These are phyloP conservation scores for Earliella scabrosa DNA, from an alignment of 1,284 basidiomycete species.

Conservation along the genomic window DNA sequence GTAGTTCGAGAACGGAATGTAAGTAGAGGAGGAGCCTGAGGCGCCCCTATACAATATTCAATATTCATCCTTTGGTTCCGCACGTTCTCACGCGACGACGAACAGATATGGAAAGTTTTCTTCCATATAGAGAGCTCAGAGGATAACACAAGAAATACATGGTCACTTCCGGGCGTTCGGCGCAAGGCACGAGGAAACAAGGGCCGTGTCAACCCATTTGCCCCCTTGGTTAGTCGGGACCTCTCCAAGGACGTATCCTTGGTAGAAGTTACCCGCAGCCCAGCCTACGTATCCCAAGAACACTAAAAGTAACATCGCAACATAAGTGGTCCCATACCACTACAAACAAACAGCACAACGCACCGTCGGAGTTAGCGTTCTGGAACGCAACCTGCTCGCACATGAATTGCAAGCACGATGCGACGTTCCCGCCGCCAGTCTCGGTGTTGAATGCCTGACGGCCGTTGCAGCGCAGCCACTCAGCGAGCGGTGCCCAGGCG, in stretches of 20 bases:
- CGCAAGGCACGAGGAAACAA: conserved; percentile 46
- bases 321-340: neutral
- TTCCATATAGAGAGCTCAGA: too few relatives aligned
- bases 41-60: too few relatives aligned
- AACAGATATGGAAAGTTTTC: too few relatives aligned
- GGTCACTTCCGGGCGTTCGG: conserved; percentile 33
- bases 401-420: conserved; percentile 49
- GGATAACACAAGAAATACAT: too few relatives aligned
- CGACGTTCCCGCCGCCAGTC: conserved; percentile 61
- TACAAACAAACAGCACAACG: conserved; percentile 11
- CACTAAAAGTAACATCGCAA: conserved; percentile 26
- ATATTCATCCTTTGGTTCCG: too few relatives aligned
- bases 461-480: conserved; percentile 54
- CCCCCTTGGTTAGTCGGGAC: conserved; percentile 39
- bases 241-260: conserved; percentile 42
- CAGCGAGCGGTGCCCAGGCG: conserved; percentile 50
- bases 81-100: too few relatives aligned
- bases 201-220: conserved; percentile 46
- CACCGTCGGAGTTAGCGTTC: conserved; percentile 54
- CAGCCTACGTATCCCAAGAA: conserved; percentile 51
- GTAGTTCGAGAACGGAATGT: too few relatives aligned
- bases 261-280: conserved; percentile 44
- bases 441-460: conserved; percentile 67
- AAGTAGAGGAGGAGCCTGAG: too few relatives aligned
- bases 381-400: conserved; percentile 56